A percentile compares a stretch with the other conserved stretches of the same genome.
phyloP scores from a whole-genome alignment of 2,329 filamentous ascomycete genomes.

The Spiromastix sp. region DNA sequence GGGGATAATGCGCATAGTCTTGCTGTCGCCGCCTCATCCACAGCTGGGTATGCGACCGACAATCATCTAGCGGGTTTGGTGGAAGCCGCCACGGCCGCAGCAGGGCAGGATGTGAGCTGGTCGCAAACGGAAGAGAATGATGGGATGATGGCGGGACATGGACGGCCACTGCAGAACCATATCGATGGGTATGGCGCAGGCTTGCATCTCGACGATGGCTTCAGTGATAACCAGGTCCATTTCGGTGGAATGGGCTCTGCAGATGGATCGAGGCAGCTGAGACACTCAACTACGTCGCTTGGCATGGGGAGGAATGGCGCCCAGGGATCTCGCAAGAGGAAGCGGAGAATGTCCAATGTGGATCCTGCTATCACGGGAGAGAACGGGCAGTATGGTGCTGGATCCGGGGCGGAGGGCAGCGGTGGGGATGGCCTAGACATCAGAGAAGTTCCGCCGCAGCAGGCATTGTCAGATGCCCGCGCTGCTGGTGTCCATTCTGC shows the following conservation, averaged over 20 bases:
- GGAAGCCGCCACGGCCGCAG: conserved; percentile 36
- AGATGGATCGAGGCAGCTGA: conserved; percentile 9
- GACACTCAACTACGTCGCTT: background rate
- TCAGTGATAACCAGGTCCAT: conserved; percentile 19
- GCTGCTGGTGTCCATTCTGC: conserved; percentile 44
- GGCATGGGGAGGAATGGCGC: too few species aligned
- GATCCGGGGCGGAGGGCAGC: conserved; percentile 7
- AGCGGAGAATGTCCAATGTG: conserved; percentile 10
- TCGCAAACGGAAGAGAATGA: conserved; percentile 9
- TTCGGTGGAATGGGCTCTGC: conserved; percentile 21
- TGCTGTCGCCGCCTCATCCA: conserved; percentile 3
- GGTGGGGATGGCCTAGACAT: conserved; percentile 22
- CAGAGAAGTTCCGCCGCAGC: conserved; percentile 25
- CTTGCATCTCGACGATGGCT: conserved; percentile 31
- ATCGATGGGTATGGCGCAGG: conserved; percentile 30
- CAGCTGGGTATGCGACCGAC: conserved; percentile 18
- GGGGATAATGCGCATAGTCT: conserved; percentile 1
- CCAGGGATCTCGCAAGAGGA: conserved; percentile 8
- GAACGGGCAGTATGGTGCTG: background rate
- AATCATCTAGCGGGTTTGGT: conserved; percentile 37
- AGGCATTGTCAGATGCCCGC: conserved; percentile 34
- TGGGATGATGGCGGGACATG: conserved; percentile 35
- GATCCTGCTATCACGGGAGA: conserved; percentile 12
- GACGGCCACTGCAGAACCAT: conserved; percentile 29
- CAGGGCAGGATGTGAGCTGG: conserved; percentile 19